phyloP scores from a whole-genome alignment of 1,284 basidiomycete species.

The Leucoagaricus sp. region DNA sequence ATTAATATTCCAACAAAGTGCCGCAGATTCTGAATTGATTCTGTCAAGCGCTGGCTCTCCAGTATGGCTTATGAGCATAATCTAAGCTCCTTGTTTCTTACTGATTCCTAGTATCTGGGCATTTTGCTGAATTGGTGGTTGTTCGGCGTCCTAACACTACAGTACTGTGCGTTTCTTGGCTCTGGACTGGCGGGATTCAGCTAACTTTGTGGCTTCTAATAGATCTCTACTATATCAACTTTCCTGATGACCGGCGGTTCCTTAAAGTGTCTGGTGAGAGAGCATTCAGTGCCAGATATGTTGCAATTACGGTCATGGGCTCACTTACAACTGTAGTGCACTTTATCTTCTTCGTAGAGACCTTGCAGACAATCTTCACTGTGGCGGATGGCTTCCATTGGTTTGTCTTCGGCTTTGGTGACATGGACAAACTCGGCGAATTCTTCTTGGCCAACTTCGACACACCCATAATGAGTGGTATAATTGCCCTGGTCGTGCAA shows the following conservation, averaged over 20 bases:
- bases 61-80: background rate
- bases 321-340: background rate
- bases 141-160: slow-evolving; percentile 4
- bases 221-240: slow-evolving; percentile 10
- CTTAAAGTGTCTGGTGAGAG: slow-evolving; percentile 7
- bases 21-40: too few relatives aligned
- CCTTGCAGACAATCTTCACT: slow-evolving; percentile 2
- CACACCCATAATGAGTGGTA: slow-evolving; percentile 3
- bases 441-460: slow-evolving; percentile 14
- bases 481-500: slow-evolving; percentile 11
- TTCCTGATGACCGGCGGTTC: slow-evolving; percentile 9
- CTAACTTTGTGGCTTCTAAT: background rate
- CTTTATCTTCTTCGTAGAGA: slow-evolving; percentile 8
- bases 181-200: background rate
- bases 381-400: slow-evolving; percentile 12
- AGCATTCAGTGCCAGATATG: too few relatives aligned
- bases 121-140: slow-evolving; percentile 13
- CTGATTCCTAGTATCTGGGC: slow-evolving; percentile 1
- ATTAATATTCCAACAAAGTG: too few relatives aligned
- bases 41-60: slow-evolving; percentile 8
- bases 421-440: slow-evolving; percentile 1
- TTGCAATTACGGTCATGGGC: background rate
- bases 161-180: slow-evolving; percentile 4
- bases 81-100: background rate
- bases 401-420: slow-evolving; percentile 10